phyloP scores from a whole-genome alignment of 352 stramenopile species.

The Blastocystis sp. region DNA sequence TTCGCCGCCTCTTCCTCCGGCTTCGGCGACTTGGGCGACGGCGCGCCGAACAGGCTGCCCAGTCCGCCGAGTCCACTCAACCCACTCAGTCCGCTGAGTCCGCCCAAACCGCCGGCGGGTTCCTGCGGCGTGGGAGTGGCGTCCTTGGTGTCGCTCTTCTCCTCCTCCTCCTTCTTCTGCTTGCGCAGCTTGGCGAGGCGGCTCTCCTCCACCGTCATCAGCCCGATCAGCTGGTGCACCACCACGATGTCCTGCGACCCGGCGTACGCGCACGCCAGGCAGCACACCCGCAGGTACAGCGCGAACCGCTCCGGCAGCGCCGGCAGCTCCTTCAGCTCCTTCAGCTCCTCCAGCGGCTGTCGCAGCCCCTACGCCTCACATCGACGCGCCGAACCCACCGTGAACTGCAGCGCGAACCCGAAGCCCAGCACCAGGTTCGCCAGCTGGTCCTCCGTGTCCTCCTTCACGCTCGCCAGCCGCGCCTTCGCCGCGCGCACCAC shows the following conservation, averaged over 20 bases:
- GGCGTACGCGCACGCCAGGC: constrained; percentile 21
- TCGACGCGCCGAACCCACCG: background rate
- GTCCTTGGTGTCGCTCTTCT: background rate
- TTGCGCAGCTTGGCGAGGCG: background rate
- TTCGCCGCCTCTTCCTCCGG: background rate
- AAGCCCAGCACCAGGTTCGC: constrained; percentile 11
- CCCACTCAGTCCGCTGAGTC: background rate
- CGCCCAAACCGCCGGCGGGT: background rate
- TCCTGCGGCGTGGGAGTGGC: background rate
- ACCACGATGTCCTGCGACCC: constrained; percentile 46
- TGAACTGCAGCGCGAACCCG: constrained; percentile 20
- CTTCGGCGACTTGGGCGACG: background rate
- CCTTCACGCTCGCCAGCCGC: background rate
- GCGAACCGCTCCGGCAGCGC: background rate
- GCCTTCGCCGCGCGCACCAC: background rate
- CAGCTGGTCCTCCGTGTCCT: background rate
- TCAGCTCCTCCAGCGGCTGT: background rate
- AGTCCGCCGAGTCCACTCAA: background rate
- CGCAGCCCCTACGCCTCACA: background rate
- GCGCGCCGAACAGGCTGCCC: background rate
- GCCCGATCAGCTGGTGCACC: constrained; percentile 27
- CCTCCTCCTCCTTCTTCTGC: constrained; percentile 48
- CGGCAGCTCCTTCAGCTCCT: background rate
- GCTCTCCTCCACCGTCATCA: constrained; percentile 35
- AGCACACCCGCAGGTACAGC: constrained; percentile 10